Conservation (phyloP, 1,284 basidiomycete genomes). For the Malassezia dermatis region DNA sequence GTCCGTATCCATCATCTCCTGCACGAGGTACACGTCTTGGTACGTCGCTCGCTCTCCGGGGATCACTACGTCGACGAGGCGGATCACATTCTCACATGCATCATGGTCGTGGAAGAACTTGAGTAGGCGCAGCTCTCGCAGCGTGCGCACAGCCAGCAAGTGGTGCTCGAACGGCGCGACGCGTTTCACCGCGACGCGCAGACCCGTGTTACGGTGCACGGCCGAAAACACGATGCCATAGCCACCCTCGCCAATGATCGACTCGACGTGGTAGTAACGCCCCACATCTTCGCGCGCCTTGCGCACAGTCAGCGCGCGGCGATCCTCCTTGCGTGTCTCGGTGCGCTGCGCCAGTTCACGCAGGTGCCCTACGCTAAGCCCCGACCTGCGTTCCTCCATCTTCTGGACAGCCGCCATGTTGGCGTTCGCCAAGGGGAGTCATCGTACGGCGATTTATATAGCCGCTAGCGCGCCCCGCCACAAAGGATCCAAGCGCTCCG, state of each 20-base stretch:
- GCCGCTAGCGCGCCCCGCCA: neutral
- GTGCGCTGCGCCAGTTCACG: conserved; percentile 12
- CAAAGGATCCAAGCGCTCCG: conserved; percentile 5
- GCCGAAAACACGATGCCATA: conserved; percentile 50
- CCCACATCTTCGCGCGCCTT: conserved; percentile 29
- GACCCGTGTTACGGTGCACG: conserved; percentile 46
- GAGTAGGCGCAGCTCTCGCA: conserved; percentile 21
- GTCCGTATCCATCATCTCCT: conserved; percentile 77
- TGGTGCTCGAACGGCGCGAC: conserved; percentile 17
- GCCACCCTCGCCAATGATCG: conserved; percentile 51
- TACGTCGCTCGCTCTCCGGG: conserved; percentile 22
- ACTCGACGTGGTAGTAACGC: conserved; percentile 43
- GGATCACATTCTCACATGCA: conserved; percentile 23
- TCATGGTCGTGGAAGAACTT: conserved; percentile 17
- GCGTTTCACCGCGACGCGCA: conserved; percentile 26
- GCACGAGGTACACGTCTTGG: conserved; percentile 46
- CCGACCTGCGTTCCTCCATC: conserved; percentile 3
- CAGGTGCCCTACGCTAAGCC: conserved; percentile 3
- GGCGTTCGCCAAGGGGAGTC: neutral
- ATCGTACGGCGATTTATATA: neutral
- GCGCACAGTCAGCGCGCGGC: conserved; percentile 5
- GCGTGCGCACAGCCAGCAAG: conserved; percentile 19
- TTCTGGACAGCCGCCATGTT: conserved; percentile 2
- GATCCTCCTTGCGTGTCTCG: conserved; percentile 14
- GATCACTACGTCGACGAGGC: conserved; percentile 29